A percentile compares a stretch with the other conserved stretches of the same genome.
These are phyloP conservation scores for Tetracladium setigerum DNA, from an alignment of 495 filamentous ascomycete genomes.

Conservation along the genomic window DNA sequence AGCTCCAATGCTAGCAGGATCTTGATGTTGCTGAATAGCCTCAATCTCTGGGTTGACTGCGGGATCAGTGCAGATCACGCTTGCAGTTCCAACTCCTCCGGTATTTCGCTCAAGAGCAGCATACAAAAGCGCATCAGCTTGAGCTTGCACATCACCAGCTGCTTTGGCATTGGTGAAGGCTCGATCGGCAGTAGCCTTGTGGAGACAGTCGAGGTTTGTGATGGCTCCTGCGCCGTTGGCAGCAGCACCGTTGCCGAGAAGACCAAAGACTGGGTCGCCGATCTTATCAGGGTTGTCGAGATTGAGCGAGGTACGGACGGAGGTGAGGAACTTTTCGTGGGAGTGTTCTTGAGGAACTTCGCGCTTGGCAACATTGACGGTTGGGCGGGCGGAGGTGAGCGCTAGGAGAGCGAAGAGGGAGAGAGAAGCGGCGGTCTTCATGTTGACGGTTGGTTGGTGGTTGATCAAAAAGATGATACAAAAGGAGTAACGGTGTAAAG, in stretches of 20 bases:
- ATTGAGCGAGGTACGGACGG: constrained; percentile 36
- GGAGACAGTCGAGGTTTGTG: constrained; percentile 53
- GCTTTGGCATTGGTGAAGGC: constrained; percentile 65
- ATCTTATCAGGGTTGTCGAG: constrained; percentile 56
- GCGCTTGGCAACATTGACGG: constrained; percentile 14
- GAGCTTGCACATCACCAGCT: constrained; percentile 46
- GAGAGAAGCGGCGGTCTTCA: constrained; percentile 27
- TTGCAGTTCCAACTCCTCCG: constrained; percentile 43
- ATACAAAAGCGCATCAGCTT: constrained; percentile 52
- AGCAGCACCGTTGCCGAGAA: constrained; percentile 55
- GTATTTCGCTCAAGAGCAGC: constrained; percentile 60
- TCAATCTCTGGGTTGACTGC: constrained; percentile 64
- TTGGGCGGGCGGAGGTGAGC: constrained; percentile 24
- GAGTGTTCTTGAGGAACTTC: constrained; percentile 48
- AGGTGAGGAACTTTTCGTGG: constrained; percentile 46
- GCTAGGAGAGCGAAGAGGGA: constrained; percentile 30
- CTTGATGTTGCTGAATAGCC: constrained; percentile 57
- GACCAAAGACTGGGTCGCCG: constrained; percentile 52
- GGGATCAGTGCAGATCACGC: constrained; percentile 42
- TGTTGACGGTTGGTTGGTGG: constrained; percentile 25
- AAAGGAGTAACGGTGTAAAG: constrained; percentile 27
- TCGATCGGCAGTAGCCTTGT: constrained; percentile 60
- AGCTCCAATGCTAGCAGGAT: constrained; percentile 46
- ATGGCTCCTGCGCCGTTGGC: constrained; percentile 48
- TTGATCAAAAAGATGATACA: constrained; percentile 26